phyloP scores from a whole-genome alignment of 176 grass and related monocot genomes.

The Zea mays region DNA sequence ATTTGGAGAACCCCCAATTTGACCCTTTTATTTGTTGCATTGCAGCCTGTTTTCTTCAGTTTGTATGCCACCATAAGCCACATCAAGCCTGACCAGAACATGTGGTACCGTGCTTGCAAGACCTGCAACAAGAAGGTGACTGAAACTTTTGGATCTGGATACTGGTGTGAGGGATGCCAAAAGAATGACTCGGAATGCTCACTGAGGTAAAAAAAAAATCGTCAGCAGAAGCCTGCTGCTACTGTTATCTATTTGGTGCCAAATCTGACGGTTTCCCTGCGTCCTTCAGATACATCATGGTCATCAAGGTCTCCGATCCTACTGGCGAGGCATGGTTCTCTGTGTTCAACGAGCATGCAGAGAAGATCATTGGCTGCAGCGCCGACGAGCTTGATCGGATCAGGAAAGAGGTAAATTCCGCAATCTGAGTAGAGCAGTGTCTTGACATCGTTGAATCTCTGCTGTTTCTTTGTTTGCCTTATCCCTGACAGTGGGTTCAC shows the following conservation, averaged over 20 bases:
- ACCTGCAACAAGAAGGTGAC: conserved; percentile 96
- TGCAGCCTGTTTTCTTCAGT: conserved; percentile 79
- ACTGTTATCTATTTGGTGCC: not conserved
- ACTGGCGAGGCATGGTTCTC: conserved; percentile 91
- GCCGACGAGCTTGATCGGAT: conserved; percentile 89
- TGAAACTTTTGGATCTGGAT: conserved; percentile 69
- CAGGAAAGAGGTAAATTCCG: conserved; percentile 62
- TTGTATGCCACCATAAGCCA: conserved; percentile 68
- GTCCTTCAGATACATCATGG: conserved; percentile 81
- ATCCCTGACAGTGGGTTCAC: not conserved
- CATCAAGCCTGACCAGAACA: conserved; percentile 84
- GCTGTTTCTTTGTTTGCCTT: not conserved
- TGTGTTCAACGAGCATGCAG: conserved; percentile 89
- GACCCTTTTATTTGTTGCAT: not conserved
- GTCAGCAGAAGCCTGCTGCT: not conserved
- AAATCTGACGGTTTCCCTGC: conserved; percentile 9
- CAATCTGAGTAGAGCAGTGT: not conserved
- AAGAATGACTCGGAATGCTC: conserved; percentile 71
- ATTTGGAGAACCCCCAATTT: not conserved
- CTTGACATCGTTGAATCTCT: not conserved
- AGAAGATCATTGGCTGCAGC: conserved; percentile 84
- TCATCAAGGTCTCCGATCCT: conserved; percentile 82
- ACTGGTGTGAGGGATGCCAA: conserved; percentile 90
- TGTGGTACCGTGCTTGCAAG: conserved; percentile 97
- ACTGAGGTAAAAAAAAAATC: conserved; percentile 57